Percentiles rank a stretch among this genome's conserved stretches.
Evolutionary conservation across 768 basidiomycete species (phyloP).

Genomic region (Trametes gibbosa): DNA sequence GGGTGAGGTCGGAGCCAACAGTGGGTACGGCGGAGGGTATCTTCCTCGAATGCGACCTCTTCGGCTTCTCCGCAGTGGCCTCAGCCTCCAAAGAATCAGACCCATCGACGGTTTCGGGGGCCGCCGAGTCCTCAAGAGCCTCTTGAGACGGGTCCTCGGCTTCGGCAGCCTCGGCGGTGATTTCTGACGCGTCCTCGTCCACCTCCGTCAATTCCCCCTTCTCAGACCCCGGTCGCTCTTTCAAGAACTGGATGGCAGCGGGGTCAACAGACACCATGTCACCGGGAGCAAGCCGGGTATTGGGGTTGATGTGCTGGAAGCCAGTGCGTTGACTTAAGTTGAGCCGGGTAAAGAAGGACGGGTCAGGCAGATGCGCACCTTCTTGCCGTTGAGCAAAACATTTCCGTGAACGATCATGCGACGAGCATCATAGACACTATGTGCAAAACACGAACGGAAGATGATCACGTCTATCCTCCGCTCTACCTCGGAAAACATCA

Average conservation of each 20-base stretch:
- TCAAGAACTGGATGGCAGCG: constrained; percentile 70
- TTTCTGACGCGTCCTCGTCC: constrained; percentile 11
- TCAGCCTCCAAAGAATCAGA: neutral
- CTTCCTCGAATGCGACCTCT: constrained; percentile 6
- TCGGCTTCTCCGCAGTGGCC: neutral
- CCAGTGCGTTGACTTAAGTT: neutral
- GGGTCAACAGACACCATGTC: constrained; percentile 94
- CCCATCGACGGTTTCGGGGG: constrained; percentile 2
- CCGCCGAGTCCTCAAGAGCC: constrained; percentile 8
- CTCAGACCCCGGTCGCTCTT: constrained; percentile 29
- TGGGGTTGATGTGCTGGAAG: constrained; percentile 76
- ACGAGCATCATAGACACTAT: constrained; percentile 88
- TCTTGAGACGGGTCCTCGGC: constrained; percentile 18
- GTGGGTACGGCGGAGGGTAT: constrained; percentile 4
- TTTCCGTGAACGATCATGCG: constrained; percentile 82
- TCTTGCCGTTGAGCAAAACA: constrained; percentile 85
- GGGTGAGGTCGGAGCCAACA: constrained; percentile 42
- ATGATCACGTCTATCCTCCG: constrained; percentile 89
- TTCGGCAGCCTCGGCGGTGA: constrained; percentile 2
- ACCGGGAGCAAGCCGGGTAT: constrained; percentile 86
- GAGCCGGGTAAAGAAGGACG: neutral
- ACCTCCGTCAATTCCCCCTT: constrained; percentile 14
- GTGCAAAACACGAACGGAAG: constrained; percentile 85
- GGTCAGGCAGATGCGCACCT: constrained; percentile 49
- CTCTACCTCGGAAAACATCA: constrained; percentile 97